A percentile compares a stretch with the other conserved stretches of the same genome.
These are phyloP conservation scores for Lentinus brumalis DNA, from an alignment of 768 basidiomycete genomes.

Conservation along the genomic window DNA sequence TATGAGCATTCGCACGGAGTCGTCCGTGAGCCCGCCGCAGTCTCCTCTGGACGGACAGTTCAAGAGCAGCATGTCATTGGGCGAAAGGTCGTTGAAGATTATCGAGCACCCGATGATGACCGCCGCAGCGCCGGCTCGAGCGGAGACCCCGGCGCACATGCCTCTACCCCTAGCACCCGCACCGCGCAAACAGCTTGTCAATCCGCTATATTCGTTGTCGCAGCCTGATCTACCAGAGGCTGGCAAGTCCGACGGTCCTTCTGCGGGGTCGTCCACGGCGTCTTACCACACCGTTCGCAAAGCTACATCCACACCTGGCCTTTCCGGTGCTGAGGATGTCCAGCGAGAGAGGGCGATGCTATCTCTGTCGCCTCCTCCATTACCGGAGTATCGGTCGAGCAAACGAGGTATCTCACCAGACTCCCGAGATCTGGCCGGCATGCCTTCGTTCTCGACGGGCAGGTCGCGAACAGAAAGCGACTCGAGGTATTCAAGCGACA, in stretches of 20 bases:
- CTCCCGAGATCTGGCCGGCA: constrained; percentile 8
- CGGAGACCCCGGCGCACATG: constrained; percentile 63
- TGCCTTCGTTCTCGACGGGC: constrained; percentile 21
- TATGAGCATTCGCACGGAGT: neutral
- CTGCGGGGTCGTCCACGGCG: constrained; percentile 16
- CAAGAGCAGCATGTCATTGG: neutral
- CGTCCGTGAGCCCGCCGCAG: constrained; percentile 3
- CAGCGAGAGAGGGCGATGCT: neutral
- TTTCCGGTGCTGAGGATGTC: constrained; percentile 19
- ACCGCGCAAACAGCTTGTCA: constrained; percentile 54
- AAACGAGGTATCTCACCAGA: constrained; percentile 27
- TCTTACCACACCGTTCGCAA: constrained; percentile 27
- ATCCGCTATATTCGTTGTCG: constrained; percentile 55
- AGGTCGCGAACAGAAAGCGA: constrained; percentile 22
- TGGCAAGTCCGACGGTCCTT: constrained; percentile 8
- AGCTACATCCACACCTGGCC: constrained; percentile 24
- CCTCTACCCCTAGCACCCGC: constrained; percentile 67
- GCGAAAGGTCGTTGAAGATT: constrained; percentile 8
- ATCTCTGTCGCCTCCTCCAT: constrained; percentile 49
- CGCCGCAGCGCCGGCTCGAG: constrained; percentile 47
- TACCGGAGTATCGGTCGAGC: constrained; percentile 29
- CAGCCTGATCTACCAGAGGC: constrained; percentile 50
- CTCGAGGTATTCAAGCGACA: constrained; percentile 38
- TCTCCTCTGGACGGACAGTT: constrained; percentile 2
- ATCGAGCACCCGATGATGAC: constrained; percentile 8